Evolutionary conservation across 805 yeast genomes (phyloP).

Genomic region (Starmerella cellae): DNA sequence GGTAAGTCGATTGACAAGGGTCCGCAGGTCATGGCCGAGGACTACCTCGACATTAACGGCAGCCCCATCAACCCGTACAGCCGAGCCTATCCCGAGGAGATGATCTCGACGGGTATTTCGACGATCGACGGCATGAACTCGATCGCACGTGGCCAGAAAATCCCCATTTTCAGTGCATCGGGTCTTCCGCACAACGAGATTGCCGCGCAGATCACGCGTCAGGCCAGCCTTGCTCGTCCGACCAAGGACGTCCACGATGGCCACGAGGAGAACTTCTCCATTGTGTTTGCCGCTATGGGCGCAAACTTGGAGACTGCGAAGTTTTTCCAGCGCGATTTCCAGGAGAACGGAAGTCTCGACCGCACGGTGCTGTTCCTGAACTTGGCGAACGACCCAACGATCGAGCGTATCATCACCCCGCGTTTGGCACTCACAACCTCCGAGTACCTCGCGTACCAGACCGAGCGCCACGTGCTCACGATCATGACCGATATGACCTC

Average conservation of each 20-base stretch:
- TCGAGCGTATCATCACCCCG: slow-evolving; percentile 98
- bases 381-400: slow-evolving; percentile 98
- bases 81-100: slow-evolving; percentile 98
- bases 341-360: slow-evolving; percentile 96
- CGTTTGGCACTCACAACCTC: slow-evolving; percentile 98
- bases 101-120: slow-evolving; percentile 97
- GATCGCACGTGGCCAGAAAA: slow-evolving; percentile 99
- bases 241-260: slow-evolving; percentile 99
- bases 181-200: slow-evolving; percentile 99
- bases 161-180: slow-evolving; percentile 97
- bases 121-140: slow-evolving; percentile 99
- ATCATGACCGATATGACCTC: slow-evolving; percentile 98
- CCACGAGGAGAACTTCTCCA: slow-evolving; percentile 97
- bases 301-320: slow-evolving; percentile 96
- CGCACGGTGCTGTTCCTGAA: slow-evolving; percentile 94
- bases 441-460: slow-evolving; percentile 95
- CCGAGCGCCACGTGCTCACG: slow-evolving; percentile 97
- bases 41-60: slow-evolving; percentile 94
- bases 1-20: slow-evolving; percentile 98
- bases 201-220: slow-evolving; percentile 99
- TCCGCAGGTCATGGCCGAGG: slow-evolving; percentile 97
- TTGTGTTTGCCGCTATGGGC: slow-evolving; percentile 99
- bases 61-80: slow-evolving; percentile 97
- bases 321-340: slow-evolving; percentile 98
- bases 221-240: slow-evolving; percentile 98